Conservation (phyloP, 1,284 basidiomycete species). For the Singerocomus rubriflavus region DNA sequence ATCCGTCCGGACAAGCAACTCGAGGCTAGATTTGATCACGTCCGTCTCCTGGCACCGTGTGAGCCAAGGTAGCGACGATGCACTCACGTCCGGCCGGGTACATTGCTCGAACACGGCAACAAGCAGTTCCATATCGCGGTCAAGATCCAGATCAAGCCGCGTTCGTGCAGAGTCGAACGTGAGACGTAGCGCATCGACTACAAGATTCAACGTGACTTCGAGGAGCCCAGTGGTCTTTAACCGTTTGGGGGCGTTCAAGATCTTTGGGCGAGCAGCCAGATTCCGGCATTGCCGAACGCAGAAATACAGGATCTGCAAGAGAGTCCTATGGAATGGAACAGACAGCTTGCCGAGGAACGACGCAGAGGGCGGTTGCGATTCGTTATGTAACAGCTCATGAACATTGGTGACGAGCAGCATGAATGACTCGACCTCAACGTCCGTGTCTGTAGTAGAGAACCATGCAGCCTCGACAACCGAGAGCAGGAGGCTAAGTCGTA, state of each 20-base stretch:
- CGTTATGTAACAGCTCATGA: slow-evolving; percentile 67
- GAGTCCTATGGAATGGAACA: slow-evolving; percentile 74
- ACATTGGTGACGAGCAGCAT: slow-evolving; percentile 59
- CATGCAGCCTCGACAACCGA: slow-evolving; percentile 75
- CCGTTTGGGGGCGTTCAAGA: slow-evolving; percentile 59
- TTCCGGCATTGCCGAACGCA: slow-evolving; percentile 62
- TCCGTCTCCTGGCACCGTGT: slow-evolving; percentile 79
- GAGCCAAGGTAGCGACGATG: slow-evolving; percentile 72
- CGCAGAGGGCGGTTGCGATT: slow-evolving; percentile 69
- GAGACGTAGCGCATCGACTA: slow-evolving; percentile 68
- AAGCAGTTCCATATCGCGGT: slow-evolving; percentile 77
- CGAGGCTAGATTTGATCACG: slow-evolving; percentile 73
- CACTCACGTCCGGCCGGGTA: slow-evolving; percentile 62
- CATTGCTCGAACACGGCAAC: slow-evolving; percentile 82
- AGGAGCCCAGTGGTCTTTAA: slow-evolving; percentile 54
- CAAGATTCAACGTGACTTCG: slow-evolving; percentile 61
- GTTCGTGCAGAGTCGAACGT: slow-evolving; percentile 64
- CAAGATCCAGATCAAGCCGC: slow-evolving; percentile 59
- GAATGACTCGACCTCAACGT: slow-evolving; percentile 57
- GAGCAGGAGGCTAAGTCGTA: slow-evolving; percentile 72
- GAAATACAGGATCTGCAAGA: slow-evolving; percentile 81
- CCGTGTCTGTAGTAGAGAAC: slow-evolving; percentile 64
- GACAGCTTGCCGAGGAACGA: slow-evolving; percentile 70
- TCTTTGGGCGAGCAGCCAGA: slow-evolving; percentile 46
- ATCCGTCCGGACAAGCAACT: slow-evolving; percentile 70